Evolutionary conservation across 345 rosid genomes (phyloP).

Genomic region (Lumnitzera racemosa): DNA sequence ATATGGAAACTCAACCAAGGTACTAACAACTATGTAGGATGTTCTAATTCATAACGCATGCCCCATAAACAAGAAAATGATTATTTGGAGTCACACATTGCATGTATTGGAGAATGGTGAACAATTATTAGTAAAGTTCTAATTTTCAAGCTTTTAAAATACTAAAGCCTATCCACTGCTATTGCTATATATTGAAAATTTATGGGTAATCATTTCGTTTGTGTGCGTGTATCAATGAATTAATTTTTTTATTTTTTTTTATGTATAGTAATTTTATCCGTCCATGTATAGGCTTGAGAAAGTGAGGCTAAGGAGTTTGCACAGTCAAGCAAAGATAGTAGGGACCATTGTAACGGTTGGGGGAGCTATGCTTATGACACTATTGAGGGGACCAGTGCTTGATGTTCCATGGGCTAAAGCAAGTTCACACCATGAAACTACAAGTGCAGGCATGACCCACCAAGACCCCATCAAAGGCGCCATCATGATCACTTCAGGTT

Average conservation of each 20-base stretch:
- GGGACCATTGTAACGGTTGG: constrained; percentile 83
- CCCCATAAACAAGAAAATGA: too few species aligned
- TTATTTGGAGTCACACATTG: too few species aligned
- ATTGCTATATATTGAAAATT: too few species aligned
- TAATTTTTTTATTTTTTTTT: too few species aligned
- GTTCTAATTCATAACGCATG: too few species aligned
- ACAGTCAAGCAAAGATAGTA: constrained; percentile 72
- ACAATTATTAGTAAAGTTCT: too few species aligned
- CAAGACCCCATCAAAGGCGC: constrained; percentile 58
- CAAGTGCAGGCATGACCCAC: neutral
- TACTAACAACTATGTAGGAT: too few species aligned
- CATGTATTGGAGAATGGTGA: too few species aligned
- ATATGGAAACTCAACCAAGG: too few species aligned
- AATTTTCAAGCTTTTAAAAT: too few species aligned
- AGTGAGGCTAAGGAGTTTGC: constrained; percentile 41
- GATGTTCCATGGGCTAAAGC: constrained; percentile 65
- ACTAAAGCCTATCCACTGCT: neutral
- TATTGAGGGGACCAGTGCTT: constrained; percentile 49
- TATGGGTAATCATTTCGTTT: too few species aligned
- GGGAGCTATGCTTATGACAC: constrained; percentile 89
- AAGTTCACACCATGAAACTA: neutral
- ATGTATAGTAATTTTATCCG: neutral
- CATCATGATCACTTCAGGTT: constrained; percentile 44
- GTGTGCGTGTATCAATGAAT: too few species aligned
- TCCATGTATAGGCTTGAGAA: constrained; percentile 55